phyloP scores from a whole-genome alignment of 208 protist genomes.

The Phytomonas sp. region DNA sequence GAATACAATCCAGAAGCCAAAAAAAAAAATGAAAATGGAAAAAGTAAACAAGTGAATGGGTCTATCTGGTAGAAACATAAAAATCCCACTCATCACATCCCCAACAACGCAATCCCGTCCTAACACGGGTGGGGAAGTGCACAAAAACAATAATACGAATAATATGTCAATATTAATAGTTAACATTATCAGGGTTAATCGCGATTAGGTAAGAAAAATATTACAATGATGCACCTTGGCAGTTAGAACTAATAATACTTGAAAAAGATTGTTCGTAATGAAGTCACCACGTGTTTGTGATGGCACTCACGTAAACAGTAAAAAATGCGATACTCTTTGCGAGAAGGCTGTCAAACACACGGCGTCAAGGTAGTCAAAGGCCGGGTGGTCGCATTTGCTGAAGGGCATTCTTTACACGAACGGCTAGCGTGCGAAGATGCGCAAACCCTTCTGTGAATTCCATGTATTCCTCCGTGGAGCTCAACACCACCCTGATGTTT shows the following conservation, averaged over 20 bases:
- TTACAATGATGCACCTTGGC: not conserved
- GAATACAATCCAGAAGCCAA: not conserved
- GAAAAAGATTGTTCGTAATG: no score
- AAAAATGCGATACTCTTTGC: not conserved
- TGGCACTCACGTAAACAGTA: no score
- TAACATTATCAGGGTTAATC: conserved; percentile 1
- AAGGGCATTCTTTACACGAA: conserved; percentile 24
- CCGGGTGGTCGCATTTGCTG: conserved; percentile 38
- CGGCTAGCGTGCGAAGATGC: conserved; percentile 35
- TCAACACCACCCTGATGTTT: conserved; percentile 51
- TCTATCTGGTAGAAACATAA: not conserved
- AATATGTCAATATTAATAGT: conserved; percentile 16
- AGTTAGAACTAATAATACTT: no score
- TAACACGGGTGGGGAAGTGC: not conserved
- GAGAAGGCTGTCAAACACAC: no score
- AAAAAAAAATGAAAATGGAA: conserved; percentile 3
- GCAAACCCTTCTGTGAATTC: conserved; percentile 29
- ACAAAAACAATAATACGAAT: conserved; percentile 13
- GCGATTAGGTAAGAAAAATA: conserved; percentile 4
- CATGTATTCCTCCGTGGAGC: conserved; percentile 71
- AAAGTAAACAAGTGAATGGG: conserved; percentile 3
- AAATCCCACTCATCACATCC: no score
- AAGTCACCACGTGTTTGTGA: no score
- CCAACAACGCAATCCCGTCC: no score
- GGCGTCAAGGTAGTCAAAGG: no score